Percentiles rank a stretch among this genome's conserved stretches.
Evolutionary conservation across 2,329 filamentous ascomycete species (phyloP).

Genomic region (Trichocomaceae sp.): DNA sequence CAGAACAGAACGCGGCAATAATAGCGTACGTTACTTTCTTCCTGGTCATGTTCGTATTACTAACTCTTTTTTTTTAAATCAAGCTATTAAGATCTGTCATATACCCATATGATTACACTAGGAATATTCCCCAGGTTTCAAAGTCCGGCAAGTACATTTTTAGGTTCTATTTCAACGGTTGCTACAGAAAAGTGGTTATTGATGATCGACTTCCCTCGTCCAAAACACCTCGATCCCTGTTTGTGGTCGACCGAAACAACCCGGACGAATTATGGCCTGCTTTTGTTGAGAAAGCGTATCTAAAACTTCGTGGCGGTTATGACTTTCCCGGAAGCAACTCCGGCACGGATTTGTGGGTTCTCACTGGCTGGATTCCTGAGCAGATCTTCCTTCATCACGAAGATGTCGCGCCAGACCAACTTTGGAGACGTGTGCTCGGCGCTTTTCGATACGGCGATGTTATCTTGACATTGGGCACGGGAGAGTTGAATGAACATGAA

Average conservation of each 20-base stretch:
- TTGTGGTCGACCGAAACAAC: constrained; percentile 81
- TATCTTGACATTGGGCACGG: constrained; percentile 83
- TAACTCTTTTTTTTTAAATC: background rate
- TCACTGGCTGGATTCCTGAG: constrained; percentile 95
- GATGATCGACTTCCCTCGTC: constrained; percentile 81
- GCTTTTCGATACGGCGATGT: constrained; percentile 74
- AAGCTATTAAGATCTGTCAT: constrained; percentile 68
- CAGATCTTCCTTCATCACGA: constrained; percentile 87
- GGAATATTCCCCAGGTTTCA: constrained; percentile 57
- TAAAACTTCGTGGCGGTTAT: constrained; percentile 92
- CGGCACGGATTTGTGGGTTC: constrained; percentile 83
- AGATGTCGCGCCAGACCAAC: constrained; percentile 65
- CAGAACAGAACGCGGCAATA: constrained; percentile 61
- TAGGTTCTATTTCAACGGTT: constrained; percentile 93
- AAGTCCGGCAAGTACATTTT: constrained; percentile 83
- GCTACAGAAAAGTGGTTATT: constrained; percentile 76
- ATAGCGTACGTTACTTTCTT: constrained; percentile 48
- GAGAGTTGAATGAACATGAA: constrained; percentile 67
- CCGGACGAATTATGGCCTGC: constrained; percentile 83
- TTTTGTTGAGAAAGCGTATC: constrained; percentile 88
- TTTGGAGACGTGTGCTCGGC: constrained; percentile 71
- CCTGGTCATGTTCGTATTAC: background rate
- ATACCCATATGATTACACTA: constrained; percentile 63
- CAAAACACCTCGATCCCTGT: constrained; percentile 65
- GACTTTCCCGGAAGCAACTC: constrained; percentile 98